Conservation (phyloP, 23 red algal species). For the Gracilaria domingensis region DNA sequence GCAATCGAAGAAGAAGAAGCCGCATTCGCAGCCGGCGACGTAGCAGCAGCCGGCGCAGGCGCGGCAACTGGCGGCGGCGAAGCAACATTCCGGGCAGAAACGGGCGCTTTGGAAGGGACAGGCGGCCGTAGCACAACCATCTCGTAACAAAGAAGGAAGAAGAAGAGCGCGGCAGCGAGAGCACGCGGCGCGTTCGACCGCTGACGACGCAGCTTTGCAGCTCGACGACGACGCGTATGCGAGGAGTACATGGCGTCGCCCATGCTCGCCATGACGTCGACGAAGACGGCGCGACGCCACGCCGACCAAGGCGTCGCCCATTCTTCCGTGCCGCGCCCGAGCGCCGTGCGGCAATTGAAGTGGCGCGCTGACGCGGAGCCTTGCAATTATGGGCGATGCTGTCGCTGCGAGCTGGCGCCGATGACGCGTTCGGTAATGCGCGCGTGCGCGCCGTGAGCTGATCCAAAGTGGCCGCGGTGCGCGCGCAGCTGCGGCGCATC, state of each 20-base stretch:
- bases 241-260: not conserved
- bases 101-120: not conserved
- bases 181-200: not conserved
- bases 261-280: not conserved
- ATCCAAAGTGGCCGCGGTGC: not conserved
- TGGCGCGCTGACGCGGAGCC: not conserved
- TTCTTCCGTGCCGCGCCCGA: not conserved
- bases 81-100: not conserved
- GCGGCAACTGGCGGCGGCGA: not conserved
- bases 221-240: not conserved
- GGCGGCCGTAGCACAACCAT: constrained; percentile 28
- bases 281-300: not conserved
- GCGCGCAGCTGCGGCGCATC: too few species aligned
- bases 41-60: not conserved
- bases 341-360: constrained; percentile 10
- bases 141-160: constrained; percentile 37
- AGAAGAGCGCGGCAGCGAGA: constrained; percentile 13
- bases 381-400: not conserved
- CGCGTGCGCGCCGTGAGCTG: constrained; percentile 4
- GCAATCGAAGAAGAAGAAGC: not conserved
- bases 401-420: not conserved
- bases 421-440: too few species aligned
- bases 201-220: constrained; percentile 8
- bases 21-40: not conserved
- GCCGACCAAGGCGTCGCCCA: not conserved